Evolutionary conservation across 768 basidiomycete species (phyloP).

Genomic region (Russula brevipes): DNA sequence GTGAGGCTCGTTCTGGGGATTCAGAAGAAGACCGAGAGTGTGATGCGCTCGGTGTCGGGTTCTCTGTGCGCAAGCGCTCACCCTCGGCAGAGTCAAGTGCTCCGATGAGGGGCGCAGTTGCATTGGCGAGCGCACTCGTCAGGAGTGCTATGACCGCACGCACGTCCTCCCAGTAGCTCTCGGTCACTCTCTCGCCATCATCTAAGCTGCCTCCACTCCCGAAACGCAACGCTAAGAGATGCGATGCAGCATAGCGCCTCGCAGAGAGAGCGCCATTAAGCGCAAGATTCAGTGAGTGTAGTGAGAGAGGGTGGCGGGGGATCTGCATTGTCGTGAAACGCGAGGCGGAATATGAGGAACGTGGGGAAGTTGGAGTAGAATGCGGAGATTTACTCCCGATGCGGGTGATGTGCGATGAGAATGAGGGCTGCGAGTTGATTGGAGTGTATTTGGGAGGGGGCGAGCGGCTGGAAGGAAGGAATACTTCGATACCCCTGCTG

Average conservation of each 20-base stretch:
- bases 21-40: constrained; percentile 10
- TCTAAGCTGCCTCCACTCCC: constrained; percentile 30
- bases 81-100: constrained; percentile 59
- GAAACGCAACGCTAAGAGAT: constrained; percentile 75
- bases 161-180: constrained; percentile 82
- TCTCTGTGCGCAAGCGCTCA: constrained; percentile 46
- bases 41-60: constrained; percentile 36
- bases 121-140: constrained; percentile 61
- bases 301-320: constrained; percentile 59
- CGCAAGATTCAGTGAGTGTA: constrained; percentile 54
- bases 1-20: background rate
- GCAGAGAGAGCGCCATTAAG: constrained; percentile 65
- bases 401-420: constrained; percentile 19
- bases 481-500: constrained; percentile 43
- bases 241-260: constrained; percentile 73
- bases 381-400: constrained; percentile 21
- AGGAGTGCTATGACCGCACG: constrained; percentile 67
- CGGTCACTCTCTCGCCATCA: constrained; percentile 24
- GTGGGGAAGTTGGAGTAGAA: constrained; percentile 20
- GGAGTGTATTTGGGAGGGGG: constrained; percentile 24
- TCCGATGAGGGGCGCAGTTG: constrained; percentile 54
- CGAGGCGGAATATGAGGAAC: constrained; percentile 38
- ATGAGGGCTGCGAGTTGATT: constrained; percentile 18
- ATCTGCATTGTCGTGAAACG: constrained; percentile 60
- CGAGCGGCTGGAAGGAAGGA: constrained; percentile 38